Evolutionary conservation across 352 stramenopile genomes (phyloP).

Genomic region (Globisporangium recalcitrans): DNA sequence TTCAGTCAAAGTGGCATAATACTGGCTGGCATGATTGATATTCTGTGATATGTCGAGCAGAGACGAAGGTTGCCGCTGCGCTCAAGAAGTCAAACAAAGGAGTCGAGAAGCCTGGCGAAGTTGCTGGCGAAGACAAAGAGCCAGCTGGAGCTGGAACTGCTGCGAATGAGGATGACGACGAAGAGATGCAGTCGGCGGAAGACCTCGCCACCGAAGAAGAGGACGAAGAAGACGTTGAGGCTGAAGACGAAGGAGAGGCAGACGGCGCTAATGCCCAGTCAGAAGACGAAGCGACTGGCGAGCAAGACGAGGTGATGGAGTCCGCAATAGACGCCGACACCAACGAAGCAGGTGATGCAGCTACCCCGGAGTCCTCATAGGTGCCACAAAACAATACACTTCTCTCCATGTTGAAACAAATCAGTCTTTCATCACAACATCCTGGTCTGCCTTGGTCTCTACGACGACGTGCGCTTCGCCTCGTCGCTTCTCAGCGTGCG

Average conservation of each 20-base stretch:
- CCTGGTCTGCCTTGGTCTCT: conserved; percentile 14
- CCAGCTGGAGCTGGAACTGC: conserved; percentile 6
- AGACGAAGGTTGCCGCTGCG: conserved; percentile 37
- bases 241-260: not conserved
- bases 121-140: conserved; percentile 18
- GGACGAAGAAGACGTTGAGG: not conserved
- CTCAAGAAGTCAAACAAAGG: conserved; percentile 32
- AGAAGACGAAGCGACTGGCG: not conserved
- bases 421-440: conserved; percentile 47
- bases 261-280: not conserved
- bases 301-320: conserved; percentile 6
- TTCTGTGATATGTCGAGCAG: too few species aligned
- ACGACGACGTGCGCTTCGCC: conserved; percentile 41
- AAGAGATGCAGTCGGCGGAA: conserved; percentile 39
- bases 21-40: too few species aligned
- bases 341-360: not conserved
- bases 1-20: too few species aligned
- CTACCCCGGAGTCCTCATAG: not conserved
- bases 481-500: conserved; percentile 52
- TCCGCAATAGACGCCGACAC: not conserved
- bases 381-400: conserved; percentile 1
- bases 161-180: conserved; percentile 34
- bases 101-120: conserved; percentile 12
- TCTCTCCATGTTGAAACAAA: not conserved
- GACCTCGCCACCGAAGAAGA: conserved; percentile 11